phyloP scores from a whole-genome alignment of 139 green algal genomes.

The Coelastrella sp. region DNA sequence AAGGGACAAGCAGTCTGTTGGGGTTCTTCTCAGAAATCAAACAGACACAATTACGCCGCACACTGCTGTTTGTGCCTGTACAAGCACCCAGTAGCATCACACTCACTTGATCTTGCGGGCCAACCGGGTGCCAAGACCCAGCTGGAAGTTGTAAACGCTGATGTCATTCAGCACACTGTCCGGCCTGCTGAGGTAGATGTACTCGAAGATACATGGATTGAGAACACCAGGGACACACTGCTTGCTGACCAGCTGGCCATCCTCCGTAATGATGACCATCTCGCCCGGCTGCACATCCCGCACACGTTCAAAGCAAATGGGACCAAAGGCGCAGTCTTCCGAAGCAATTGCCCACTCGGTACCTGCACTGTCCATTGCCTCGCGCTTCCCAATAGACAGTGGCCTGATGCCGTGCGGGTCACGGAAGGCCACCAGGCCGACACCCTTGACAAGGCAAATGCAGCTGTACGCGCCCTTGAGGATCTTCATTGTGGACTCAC shows the following conservation, averaged over 20 bases:
- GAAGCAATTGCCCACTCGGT: slow-evolving; percentile 93
- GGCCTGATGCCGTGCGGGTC: slow-evolving; percentile 97
- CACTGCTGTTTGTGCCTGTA: neutral
- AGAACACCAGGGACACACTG: slow-evolving; percentile 65
- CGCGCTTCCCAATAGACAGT: slow-evolving; percentile 86
- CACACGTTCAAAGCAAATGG: slow-evolving; percentile 95
- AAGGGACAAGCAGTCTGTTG: neutral
- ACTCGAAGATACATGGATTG: slow-evolving; percentile 99
- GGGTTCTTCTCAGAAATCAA: neutral
- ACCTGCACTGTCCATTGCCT: slow-evolving; percentile 52
- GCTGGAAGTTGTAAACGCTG: slow-evolving; percentile 98
- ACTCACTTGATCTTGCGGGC: slow-evolving; percentile 79
- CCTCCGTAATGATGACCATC: slow-evolving; percentile 92
- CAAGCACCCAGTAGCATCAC: neutral
- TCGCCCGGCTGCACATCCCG: slow-evolving; percentile 91
- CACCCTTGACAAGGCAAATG: slow-evolving; percentile 91
- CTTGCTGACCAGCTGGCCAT: slow-evolving; percentile 81
- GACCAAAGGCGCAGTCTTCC: slow-evolving; percentile 98
- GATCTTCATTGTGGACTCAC: slow-evolving; percentile 76
- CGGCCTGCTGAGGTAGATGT: slow-evolving; percentile 95
- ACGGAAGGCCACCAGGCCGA: slow-evolving; percentile 96
- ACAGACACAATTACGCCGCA: neutral
- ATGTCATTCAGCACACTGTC: slow-evolving; percentile 90
- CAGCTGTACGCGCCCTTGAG: slow-evolving; percentile 93
- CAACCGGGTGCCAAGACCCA: slow-evolving; percentile 86